A percentile compares a stretch with the other conserved stretches of the same genome.
These are phyloP conservation scores for Fagopyrum tataricum DNA, from an alignment of 148 eudicot species.

Conservation along the genomic window DNA sequence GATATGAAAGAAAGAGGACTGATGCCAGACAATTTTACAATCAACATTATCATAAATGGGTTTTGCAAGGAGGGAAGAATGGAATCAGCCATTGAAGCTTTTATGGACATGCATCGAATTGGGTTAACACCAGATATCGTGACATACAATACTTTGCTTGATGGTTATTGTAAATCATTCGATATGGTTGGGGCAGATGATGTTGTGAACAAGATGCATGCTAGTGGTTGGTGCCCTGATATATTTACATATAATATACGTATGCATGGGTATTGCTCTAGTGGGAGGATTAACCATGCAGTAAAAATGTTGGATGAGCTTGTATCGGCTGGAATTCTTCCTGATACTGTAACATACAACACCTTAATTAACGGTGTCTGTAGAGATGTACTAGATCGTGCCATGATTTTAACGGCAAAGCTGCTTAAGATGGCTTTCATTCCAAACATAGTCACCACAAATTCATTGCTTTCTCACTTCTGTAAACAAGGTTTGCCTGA, in stretches of 20 bases:
- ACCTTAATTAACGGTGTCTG: slow-evolving; percentile 80
- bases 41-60: slow-evolving; percentile 73
- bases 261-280: slow-evolving; percentile 64
- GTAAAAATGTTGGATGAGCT: slow-evolving; percentile 67
- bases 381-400: slow-evolving; percentile 60
- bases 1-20: slow-evolving; percentile 75
- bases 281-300: slow-evolving; percentile 53
- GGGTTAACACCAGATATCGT: slow-evolving; percentile 69
- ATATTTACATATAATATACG: slow-evolving; percentile 75
- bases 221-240: slow-evolving; percentile 71
- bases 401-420: slow-evolving; percentile 73
- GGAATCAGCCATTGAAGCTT: slow-evolving; percentile 62
- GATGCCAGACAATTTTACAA: slow-evolving; percentile 58
- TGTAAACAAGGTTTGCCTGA: slow-evolving; percentile 74
- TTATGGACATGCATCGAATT: slow-evolving; percentile 44
- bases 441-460: slow-evolving; percentile 69
- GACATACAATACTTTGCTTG: slow-evolving; percentile 83
- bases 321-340: slow-evolving; percentile 64
- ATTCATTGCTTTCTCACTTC: slow-evolving; percentile 71
- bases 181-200: slow-evolving; percentile 58
- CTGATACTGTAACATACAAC: slow-evolving; percentile 81
- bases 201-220: slow-evolving; percentile 43
- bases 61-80: slow-evolving; percentile 71
- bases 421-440: slow-evolving; percentile 83
- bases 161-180: slow-evolving; percentile 72